Evolutionary conservation across 2,329 filamentous ascomycete genomes (phyloP), one percentile per base, ranked within the genome.

Genomic region (Laburnicola sp.): DNA sequence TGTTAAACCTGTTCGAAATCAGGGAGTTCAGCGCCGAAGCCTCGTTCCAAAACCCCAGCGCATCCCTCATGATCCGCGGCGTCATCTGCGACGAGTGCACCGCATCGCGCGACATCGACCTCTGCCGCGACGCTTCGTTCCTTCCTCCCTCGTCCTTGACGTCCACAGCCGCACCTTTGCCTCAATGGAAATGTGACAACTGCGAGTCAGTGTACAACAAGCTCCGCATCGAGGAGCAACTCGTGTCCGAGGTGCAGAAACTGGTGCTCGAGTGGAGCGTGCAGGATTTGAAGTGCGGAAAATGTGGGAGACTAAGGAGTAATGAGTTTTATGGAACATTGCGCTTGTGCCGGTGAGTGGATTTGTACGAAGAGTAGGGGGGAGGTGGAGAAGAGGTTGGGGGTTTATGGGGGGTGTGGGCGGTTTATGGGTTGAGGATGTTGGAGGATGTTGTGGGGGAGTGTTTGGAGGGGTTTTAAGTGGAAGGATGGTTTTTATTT

Each of bases 291-390:
- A 91, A 91, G 74, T 99, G 94, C 70, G 84, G 82, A 28, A 90
- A 90, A 61, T 86, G 83, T 63, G 73, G 72, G 36, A 64, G 75
- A 3, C 74, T 96, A 34, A 79, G 91, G 67, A 80, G 89, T 35
- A 97, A 96, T 70, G 93, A 97, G 66, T 95, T 97, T 64, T n/a
- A 91, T 94, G 86, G 93, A 97, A 72, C 92, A 97, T 73, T 99
- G 95, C 74, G 88, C 86, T 8, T 99, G 94, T 77, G 90, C 89
- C 54, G 94, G 94, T 3, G 82, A 83, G 52, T 99, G 94, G 94
- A 81, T 80, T 16, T 84, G 84, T 58, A 89, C 85, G 21, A 79
- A 92, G 53, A 82, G 86, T 60, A 80, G 81, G 57, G 83, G 81
- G 27, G 88, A 88, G 26, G 76, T 93, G 25, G 74, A 82, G 65